These are phyloP conservation scores for Euphrasia arctica DNA, from an alignment of 305 asterid genomes.

Conservation along the genomic window DNA sequence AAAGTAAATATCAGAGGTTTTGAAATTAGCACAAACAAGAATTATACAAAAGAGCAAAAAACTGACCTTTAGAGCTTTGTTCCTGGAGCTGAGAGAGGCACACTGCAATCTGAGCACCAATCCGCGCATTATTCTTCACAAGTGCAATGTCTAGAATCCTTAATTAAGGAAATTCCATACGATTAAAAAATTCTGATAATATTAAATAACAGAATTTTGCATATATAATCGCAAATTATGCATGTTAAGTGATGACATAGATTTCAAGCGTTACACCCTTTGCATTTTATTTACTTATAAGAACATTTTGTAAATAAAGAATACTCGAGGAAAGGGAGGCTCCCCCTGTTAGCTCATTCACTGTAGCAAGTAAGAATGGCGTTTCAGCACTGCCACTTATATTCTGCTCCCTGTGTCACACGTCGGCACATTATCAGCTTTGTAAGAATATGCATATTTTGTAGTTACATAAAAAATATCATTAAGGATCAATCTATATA, in stretches of 20 bases:
- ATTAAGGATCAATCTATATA: background rate
- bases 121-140: slow-evolving; percentile 75
- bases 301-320: slow-evolving; percentile 34
- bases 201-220: background rate
- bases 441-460: slow-evolving; percentile 1
- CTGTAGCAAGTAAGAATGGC: slow-evolving; percentile 88
- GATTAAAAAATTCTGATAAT: background rate
- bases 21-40: background rate
- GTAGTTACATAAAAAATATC: background rate
- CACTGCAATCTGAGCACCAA: slow-evolving; percentile 84
- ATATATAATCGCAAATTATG: slow-evolving; percentile 7
- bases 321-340: slow-evolving; percentile 93
- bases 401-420: slow-evolving; percentile 66
- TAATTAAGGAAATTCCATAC: slow-evolving; percentile 42
- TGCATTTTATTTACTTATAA: slow-evolving; percentile 13
- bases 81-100: slow-evolving; percentile 58
- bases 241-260: background rate
- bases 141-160: slow-evolving; percentile 65
- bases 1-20: no score
- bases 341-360: slow-evolving; percentile 87
- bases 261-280: background rate
- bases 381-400: slow-evolving; percentile 84
- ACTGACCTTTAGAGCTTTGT: slow-evolving; percentile 33
- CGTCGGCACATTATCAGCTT: slow-evolving; percentile 14
- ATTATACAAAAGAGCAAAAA: background rate